Evolutionary conservation across 2,329 filamentous ascomycete genomes (phyloP).

Genomic region (Botryotinia globosa): DNA sequence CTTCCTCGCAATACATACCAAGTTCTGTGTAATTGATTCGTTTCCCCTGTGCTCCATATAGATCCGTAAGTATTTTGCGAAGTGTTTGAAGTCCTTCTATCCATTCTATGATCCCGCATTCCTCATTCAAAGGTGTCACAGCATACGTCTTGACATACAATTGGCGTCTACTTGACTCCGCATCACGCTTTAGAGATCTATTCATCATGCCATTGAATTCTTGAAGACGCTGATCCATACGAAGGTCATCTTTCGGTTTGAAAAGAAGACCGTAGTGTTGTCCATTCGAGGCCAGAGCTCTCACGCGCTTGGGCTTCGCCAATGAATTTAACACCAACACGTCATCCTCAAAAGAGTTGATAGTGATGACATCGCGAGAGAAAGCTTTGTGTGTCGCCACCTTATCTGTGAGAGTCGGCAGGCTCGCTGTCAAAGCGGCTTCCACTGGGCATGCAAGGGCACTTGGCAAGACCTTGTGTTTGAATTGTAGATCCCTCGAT

Average conservation of each 20-base stretch:
- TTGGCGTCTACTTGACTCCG: conserved; percentile 84
- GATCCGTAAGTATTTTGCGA: conserved; percentile 79
- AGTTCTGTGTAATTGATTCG: conserved; percentile 67
- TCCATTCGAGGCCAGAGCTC: conserved; percentile 84
- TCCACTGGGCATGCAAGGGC: conserved; percentile 87
- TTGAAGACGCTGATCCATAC: conserved; percentile 97
- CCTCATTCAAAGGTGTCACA: conserved; percentile 94
- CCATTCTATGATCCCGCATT: conserved; percentile 98
- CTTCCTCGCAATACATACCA: conserved; percentile 61
- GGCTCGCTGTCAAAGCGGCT: conserved; percentile 73
- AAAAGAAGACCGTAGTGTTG: conserved; percentile 85
- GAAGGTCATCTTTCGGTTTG: conserved; percentile 96
- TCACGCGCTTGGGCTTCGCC: conserved; percentile 87
- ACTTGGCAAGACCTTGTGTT: conserved; percentile 77
- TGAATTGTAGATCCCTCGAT: conserved; percentile 75
- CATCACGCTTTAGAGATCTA: conserved; percentile 83
- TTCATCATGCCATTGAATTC: conserved; percentile 99
- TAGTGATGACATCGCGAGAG: conserved; percentile 79
- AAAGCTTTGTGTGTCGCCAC: conserved; percentile 81
- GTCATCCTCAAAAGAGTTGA: conserved; percentile 77
- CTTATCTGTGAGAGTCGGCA: conserved; percentile 72
- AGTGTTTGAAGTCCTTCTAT: conserved; percentile 93
- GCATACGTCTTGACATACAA: conserved; percentile 97
- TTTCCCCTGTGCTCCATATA: conserved; percentile 75
- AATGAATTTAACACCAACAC: conserved; percentile 88